These are phyloP conservation scores for Choanephora cucurbitarum DNA, from an alignment of 371 early-diverging fungal species.

Conservation along the genomic window DNA sequence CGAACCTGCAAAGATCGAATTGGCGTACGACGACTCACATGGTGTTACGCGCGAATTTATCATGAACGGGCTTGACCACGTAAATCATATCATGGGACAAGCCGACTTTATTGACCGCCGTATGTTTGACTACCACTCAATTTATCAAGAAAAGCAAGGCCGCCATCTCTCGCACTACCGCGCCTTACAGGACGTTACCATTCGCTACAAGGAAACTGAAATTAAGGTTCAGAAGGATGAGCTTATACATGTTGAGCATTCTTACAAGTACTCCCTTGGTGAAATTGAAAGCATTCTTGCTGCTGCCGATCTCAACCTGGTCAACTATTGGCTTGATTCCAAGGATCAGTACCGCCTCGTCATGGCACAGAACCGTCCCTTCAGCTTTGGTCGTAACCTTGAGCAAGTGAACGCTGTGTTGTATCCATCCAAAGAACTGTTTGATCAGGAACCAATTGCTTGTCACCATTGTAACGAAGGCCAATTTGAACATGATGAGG, in stretches of 20 bases:
- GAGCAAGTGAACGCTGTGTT: conserved; percentile 12
- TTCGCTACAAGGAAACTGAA: conserved; percentile 44
- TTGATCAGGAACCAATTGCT: conserved; percentile 15
- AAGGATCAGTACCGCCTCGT: conserved; percentile 71
- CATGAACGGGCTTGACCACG: conserved; percentile 82
- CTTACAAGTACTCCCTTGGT: conserved; percentile 75
- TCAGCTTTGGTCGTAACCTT: conserved; percentile 47
- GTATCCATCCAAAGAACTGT: conserved; percentile 11
- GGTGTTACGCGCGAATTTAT: conserved; percentile 82
- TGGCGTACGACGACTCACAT: conserved; percentile 83
- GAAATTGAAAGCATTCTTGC: conserved; percentile 65
- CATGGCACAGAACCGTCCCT: conserved; percentile 71
- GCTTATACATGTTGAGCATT: conserved; percentile 87
- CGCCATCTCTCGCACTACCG: conserved; percentile 83
- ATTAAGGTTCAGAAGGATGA: conserved; percentile 67
- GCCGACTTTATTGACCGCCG: conserved; percentile 53
- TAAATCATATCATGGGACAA: conserved; percentile 68
- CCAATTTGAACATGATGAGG: neutral
- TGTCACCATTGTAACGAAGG: conserved; percentile 21
- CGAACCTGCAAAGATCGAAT: conserved; percentile 59
- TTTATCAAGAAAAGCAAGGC: conserved; percentile 73
- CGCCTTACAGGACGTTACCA: conserved; percentile 48
- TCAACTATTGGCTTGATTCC: conserved; percentile 66
- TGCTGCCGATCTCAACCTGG: conserved; percentile 53
- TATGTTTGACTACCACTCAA: conserved; percentile 71